Evolutionary conservation across 306 rosid species (phyloP).

Genomic region (Ormosia emarginata): DNA sequence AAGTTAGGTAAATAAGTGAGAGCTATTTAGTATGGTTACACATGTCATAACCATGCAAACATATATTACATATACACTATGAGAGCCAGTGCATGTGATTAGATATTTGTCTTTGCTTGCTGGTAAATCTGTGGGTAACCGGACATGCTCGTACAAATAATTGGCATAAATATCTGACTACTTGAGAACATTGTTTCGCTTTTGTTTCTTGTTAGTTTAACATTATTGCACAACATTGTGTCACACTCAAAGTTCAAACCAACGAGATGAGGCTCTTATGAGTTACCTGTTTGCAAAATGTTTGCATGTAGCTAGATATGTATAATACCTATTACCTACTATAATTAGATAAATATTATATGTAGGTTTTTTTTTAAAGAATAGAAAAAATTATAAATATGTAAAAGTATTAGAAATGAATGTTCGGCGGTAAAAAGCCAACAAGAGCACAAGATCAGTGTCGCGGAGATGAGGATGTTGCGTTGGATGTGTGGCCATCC

Average conservation of each 20-base stretch:
- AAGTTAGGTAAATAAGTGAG: too few species aligned
- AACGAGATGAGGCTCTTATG: neutral
- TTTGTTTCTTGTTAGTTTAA: neutral
- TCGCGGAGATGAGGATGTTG: too few species aligned
- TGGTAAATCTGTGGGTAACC: neutral
- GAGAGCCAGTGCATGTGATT: slow-evolving; percentile 4
- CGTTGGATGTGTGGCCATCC: too few species aligned
- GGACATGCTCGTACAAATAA: neutral
- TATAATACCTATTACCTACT: neutral
- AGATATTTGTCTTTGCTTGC: slow-evolving; percentile 5
- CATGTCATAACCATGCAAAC: too few species aligned
- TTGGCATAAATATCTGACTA: neutral
- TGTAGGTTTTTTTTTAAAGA: neutral
- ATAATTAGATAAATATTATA: neutral
- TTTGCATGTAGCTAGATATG: neutral
- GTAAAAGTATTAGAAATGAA: neutral
- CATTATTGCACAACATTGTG: neutral
- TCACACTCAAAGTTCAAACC: neutral
- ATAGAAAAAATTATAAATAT: neutral
- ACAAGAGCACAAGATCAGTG: too few species aligned
- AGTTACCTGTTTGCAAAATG: neutral
- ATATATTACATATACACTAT: neutral
- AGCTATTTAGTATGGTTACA: too few species aligned
- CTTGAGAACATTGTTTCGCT: neutral
- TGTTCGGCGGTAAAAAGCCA: too few species aligned